Conservation (phyloP, 148 eudicot genomes). For the Vaccinium macrocarpon region DNA sequence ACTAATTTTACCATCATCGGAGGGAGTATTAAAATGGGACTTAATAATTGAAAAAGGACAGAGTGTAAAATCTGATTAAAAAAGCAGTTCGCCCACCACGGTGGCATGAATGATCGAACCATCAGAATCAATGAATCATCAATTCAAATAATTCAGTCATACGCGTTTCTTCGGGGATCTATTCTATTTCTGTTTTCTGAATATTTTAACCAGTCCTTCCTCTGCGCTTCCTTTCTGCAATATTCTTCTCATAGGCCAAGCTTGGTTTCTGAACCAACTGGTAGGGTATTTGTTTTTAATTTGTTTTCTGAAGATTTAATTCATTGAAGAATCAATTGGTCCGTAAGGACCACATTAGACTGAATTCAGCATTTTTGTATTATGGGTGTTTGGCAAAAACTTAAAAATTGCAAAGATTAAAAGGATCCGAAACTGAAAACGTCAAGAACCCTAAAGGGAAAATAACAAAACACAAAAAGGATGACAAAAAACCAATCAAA, state of each 20-base stretch:
- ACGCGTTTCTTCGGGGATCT: conserved; percentile 10
- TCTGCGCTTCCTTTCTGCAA: neutral
- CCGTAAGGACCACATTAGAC: too few species aligned
- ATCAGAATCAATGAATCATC: neutral
- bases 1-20: too few species aligned
- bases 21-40: too few species aligned
- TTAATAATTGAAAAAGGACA: neutral
- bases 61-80: neutral
- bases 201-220: neutral
- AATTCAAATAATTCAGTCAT: neutral
- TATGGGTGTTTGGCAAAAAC: too few species aligned
- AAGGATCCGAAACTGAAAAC: too few species aligned
- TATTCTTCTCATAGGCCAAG: neutral
- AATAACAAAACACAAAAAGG: too few species aligned
- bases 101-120: neutral
- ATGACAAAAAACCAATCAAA: too few species aligned
- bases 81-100: neutral
- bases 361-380: too few species aligned
- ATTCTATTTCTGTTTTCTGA: neutral
- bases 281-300: neutral
- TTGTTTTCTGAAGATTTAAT: neutral
- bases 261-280: neutral
- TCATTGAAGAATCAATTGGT: too few species aligned
- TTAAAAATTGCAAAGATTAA: too few species aligned
- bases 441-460: too few species aligned